Evolutionary conservation across 2,329 filamentous ascomycete genomes (phyloP).

Genomic region (Mycosphaerella sp.): DNA sequence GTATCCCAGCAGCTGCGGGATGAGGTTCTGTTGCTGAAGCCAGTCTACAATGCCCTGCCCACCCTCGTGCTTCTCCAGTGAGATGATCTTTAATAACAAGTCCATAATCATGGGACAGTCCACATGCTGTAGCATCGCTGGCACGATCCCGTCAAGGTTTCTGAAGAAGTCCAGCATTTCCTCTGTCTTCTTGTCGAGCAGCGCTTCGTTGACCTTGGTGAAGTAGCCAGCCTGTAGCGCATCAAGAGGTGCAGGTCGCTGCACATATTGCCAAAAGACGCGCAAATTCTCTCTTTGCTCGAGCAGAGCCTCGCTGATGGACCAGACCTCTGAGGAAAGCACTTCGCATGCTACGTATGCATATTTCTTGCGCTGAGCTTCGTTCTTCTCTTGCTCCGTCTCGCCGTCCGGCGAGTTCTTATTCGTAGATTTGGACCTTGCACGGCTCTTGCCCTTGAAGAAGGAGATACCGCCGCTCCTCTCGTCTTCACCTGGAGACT

Average conservation of each 20-base stretch:
- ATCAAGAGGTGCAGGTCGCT: constrained; percentile 76
- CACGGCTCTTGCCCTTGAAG: constrained; percentile 41
- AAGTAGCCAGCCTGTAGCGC: constrained; percentile 95
- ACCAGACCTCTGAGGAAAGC: constrained; percentile 92
- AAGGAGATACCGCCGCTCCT: constrained; percentile 40
- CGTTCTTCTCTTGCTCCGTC: constrained; percentile 61
- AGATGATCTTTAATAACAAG: constrained; percentile 91
- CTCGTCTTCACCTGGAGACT: constrained; percentile 46
- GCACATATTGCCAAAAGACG: constrained; percentile 87
- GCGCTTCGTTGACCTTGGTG: constrained; percentile 96
- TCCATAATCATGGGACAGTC: constrained; percentile 99
- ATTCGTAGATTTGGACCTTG: constrained; percentile 40
- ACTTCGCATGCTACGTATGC: constrained; percentile 91
- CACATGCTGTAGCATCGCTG: constrained; percentile 83
- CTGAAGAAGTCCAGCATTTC: constrained; percentile 93
- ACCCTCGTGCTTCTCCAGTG: constrained; percentile 83
- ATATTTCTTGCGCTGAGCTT: constrained; percentile 89
- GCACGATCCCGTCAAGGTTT: constrained; percentile 70
- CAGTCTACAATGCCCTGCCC: constrained; percentile 94
- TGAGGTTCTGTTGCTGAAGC: constrained; percentile 82
- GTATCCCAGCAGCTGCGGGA: constrained; percentile 79
- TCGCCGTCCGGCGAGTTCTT: constrained; percentile 37
- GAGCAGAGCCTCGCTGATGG: constrained; percentile 86
- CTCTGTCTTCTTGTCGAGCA: constrained; percentile 95
- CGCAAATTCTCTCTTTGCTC: constrained; percentile 71